Evolutionary conservation across 2,329 filamentous ascomycete genomes (phyloP).

Genomic region (Hymenoscyphus scutula): DNA sequence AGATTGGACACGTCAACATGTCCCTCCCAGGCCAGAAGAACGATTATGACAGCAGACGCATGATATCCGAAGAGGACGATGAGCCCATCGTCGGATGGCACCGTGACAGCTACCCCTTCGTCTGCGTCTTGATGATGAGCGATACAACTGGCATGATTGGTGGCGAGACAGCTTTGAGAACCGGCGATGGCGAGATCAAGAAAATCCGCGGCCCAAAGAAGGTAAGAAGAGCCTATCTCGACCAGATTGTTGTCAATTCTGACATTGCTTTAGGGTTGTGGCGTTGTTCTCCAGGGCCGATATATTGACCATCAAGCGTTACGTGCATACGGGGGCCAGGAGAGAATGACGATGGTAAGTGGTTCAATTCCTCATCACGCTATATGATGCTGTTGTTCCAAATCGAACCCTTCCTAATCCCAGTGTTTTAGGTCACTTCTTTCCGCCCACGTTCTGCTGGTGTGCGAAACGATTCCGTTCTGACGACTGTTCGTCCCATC

Average conservation of each 20-base stretch:
- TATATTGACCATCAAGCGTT: constrained; percentile 47
- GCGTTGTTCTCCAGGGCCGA: constrained; percentile 45
- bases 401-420: background rate
- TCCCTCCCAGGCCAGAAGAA: constrained; percentile 39
- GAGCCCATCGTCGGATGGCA: constrained; percentile 47
- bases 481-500: constrained; percentile 39
- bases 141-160: constrained; percentile 48
- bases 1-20: constrained; percentile 59
- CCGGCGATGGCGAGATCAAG: constrained; percentile 45
- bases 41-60: constrained; percentile 24
- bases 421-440: constrained; percentile 39
- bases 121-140: constrained; percentile 51
- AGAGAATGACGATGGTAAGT: constrained; percentile 43
- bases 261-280: constrained; percentile 37
- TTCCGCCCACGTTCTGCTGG: constrained; percentile 43
- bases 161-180: constrained; percentile 60
- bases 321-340: constrained; percentile 41
- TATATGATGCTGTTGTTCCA: background rate
- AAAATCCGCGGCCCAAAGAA: constrained; percentile 45
- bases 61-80: constrained; percentile 35
- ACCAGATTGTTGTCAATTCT: constrained; percentile 5
- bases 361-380: background rate
- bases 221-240: constrained; percentile 34
- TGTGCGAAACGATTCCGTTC: constrained; percentile 41
- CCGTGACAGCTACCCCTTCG: constrained; percentile 50